These are phyloP conservation scores for Aquilaria sinensis DNA, from an alignment of 345 rosid species.

Conservation along the genomic window DNA sequence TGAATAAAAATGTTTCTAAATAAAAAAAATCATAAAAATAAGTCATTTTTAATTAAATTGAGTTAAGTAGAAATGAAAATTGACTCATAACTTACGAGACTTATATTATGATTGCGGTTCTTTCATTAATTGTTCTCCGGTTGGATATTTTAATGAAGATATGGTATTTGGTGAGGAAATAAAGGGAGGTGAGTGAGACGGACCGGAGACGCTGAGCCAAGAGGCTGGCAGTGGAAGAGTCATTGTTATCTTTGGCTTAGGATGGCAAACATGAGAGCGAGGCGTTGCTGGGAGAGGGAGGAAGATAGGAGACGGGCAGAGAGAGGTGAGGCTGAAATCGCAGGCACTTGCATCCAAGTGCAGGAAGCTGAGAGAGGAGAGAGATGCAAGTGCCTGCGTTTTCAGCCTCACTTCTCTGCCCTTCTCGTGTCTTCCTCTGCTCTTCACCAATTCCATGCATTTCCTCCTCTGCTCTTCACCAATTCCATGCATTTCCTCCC, in stretches of 20 bases:
- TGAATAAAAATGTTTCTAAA: too few species aligned
- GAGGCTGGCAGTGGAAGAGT: neutral
- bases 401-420: neutral
- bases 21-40: too few species aligned
- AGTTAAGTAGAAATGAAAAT: too few species aligned
- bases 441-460: neutral
- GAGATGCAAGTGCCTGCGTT: neutral
- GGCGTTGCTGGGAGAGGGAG: neutral
- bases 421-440: neutral
- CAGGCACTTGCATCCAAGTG: neutral
- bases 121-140: too few species aligned
- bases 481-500: neutral
- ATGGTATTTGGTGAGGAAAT: too few species aligned
- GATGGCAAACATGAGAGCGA: slow-evolving; percentile 5
- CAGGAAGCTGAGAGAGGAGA: too few species aligned
- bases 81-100: too few species aligned
- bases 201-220: neutral
- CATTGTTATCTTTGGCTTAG: slow-evolving; percentile 1
- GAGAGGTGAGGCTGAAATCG: neutral
- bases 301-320: neutral
- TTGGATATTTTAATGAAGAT: too few species aligned
- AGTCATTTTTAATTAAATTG: too few species aligned
- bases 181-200: neutral
- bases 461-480: neutral
- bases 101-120: too few species aligned